Base-by-base conservation (phyloP, 1,284 basidiomycete genomes). In the Tilletia walkeri region DNA sequence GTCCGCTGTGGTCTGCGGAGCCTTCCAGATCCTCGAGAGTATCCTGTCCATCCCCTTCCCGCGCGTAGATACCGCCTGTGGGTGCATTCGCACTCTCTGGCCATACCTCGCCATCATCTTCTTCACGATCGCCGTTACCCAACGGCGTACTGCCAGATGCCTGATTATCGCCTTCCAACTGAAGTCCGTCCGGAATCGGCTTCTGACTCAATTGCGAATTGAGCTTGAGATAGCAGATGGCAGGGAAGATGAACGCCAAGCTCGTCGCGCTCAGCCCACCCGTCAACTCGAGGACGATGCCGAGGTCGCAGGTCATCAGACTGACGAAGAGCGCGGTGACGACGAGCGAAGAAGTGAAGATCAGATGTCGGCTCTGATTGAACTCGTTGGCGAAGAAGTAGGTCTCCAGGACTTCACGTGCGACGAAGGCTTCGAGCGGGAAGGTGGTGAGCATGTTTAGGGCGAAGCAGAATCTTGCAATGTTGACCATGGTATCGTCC, bases 391-490 rank as follows among this genome's bases (percentile, higher is more conserved):
- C 70, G 67, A 75, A 79, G 47, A 76, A 82, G 73, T 81, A 75
- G 30, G 68, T 63, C 66, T 83, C 81, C 14, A 70, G 70, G 45
- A 65, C 93, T 87, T 97, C 94, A 85, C 94, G 88, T 80, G 94
- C 96, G 16, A 97, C 94, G 82, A 97, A 96, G 24, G 94, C 87
- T 81, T 97, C 94, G 65, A 97, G 86, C 0, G 94, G 94, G 20
- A 95, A 88, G 0, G 95, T 99, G 0, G 95, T 96, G 79, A 96
- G 95, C 95, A 99, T 99, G 85, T 99, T 99, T 72, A 95, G 85
- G 4, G 95, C 95, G 80, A 99, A 98, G 80, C 92, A 94, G 78
- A 97, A 93, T 30, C 95, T 88, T 5, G 95, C 95, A 68, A 98
- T 87, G 82, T 98, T 82, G 68, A 83, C 81, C 39, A 81, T 72